Evolutionary conservation across 2,329 filamentous ascomycete species (phyloP).

Genomic region (Cladosporium sp.): DNA sequence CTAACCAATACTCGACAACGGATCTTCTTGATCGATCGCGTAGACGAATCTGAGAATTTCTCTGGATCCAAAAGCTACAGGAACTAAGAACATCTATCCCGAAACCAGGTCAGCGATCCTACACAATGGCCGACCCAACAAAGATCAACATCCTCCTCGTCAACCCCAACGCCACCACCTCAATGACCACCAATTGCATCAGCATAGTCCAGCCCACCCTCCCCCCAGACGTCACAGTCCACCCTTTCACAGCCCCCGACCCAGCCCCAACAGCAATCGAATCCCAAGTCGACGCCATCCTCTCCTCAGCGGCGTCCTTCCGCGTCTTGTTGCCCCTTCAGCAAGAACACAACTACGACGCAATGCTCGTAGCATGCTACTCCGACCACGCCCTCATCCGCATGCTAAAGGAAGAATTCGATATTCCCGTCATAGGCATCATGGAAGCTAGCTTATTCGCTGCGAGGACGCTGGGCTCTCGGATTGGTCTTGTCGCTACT

Average conservation of each 20-base stretch:
- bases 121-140: conserved; percentile 20
- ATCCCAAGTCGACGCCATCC: conserved; percentile 52
- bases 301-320: conserved; percentile 53
- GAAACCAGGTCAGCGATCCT: background rate
- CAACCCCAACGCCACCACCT: conserved; percentile 52
- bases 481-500: conserved; percentile 51
- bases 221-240: conserved; percentile 51
- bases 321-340: conserved; percentile 49
- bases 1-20: background rate
- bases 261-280: conserved; percentile 56
- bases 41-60: background rate
- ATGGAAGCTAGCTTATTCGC: conserved; percentile 56
- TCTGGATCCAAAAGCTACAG: background rate
- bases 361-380: conserved; percentile 54
- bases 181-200: conserved; percentile 53
- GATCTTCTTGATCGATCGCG: background rate
- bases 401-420: conserved; percentile 51
- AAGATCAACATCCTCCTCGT: conserved; percentile 48
- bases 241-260: conserved; percentile 54
- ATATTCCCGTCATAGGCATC: conserved; percentile 51
- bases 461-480: conserved; percentile 51
- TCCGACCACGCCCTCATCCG: conserved; percentile 51
- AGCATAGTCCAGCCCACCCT: conserved; percentile 47
- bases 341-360: conserved; percentile 43
- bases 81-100: background rate